phyloP scores from a whole-genome alignment of 257 asterid species.

The Marsdenia floribunda region DNA sequence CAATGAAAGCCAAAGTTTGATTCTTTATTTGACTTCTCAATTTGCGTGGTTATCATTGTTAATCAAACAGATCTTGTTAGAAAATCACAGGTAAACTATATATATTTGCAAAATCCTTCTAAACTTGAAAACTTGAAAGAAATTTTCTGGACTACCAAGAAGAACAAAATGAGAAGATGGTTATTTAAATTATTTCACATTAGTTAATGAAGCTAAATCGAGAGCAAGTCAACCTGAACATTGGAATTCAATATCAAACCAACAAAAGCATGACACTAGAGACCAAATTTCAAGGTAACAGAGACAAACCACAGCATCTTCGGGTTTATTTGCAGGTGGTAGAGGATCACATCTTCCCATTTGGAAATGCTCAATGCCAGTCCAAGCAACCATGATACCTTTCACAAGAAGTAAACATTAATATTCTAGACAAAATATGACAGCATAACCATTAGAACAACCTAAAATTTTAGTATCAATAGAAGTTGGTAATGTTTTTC shows the following conservation, averaged over 20 bases:
- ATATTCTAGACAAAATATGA: not conserved
- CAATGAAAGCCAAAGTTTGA: no score
- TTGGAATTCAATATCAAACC: not conserved
- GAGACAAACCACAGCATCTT: constrained; percentile 69
- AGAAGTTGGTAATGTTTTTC: not conserved
- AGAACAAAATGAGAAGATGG: not conserved
- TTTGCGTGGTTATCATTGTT: no score
- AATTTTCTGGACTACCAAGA: not conserved
- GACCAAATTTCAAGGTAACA: constrained; percentile 4
- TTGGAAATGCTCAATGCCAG: constrained; percentile 88
- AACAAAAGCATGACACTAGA: not conserved
- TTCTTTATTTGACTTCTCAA: no score
- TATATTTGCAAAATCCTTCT: not conserved
- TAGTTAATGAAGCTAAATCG: not conserved
- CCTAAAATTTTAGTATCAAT: constrained; percentile 1
- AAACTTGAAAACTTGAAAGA: not conserved
- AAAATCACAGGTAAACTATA: not conserved
- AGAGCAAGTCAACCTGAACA: not conserved
- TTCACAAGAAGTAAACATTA: constrained; percentile 11
- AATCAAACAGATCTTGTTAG: no score
- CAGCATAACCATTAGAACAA: not conserved
- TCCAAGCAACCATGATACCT: constrained; percentile 99
- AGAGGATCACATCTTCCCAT: constrained; percentile 95
- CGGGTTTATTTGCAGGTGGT: constrained; percentile 82
- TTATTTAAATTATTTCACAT: not conserved